Evolutionary conservation across 331 rosid genomes (phyloP).

Genomic region (Ulmus americana): DNA sequence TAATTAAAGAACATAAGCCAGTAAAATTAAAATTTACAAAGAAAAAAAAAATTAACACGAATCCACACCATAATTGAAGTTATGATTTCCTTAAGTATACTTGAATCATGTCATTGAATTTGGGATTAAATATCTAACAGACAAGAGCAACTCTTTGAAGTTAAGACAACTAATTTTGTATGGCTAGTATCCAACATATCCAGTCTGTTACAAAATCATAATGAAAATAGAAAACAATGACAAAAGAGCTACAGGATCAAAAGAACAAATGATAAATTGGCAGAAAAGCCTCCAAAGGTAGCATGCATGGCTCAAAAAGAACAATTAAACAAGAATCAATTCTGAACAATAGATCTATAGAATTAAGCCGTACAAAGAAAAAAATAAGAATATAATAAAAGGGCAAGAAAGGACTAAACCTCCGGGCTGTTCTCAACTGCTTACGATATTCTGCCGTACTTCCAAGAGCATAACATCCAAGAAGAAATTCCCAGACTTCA

Average conservation of each 20-base stretch:
- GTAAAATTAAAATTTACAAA: too few species aligned
- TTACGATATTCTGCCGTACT: conserved; percentile 67
- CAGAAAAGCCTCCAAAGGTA: neutral
- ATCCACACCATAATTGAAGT: too few species aligned
- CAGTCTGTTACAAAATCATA: neutral
- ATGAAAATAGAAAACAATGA: neutral
- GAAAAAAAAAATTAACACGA: too few species aligned
- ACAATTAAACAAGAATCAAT: neutral
- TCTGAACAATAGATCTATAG: neutral
- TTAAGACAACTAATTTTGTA: neutral
- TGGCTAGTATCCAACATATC: neutral
- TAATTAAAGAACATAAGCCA: too few species aligned
- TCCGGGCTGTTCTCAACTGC: conserved; percentile 71
- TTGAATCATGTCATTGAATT: too few species aligned
- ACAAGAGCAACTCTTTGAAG: neutral
- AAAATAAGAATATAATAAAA: neutral
- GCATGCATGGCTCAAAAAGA: neutral
- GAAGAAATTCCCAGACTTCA: conserved; percentile 93
- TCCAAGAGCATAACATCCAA: conserved; percentile 74
- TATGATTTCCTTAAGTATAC: too few species aligned
- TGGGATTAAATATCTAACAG: neutral
- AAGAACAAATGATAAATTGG: neutral
- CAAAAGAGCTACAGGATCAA: neutral
- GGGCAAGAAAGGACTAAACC: conserved; percentile 35
- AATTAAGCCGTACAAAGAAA: conserved; percentile 8